Evolutionary conservation across 1,284 basidiomycete species (phyloP), one percentile per base, ranked within the genome.

Genomic region (Leccinum solheimii): DNA sequence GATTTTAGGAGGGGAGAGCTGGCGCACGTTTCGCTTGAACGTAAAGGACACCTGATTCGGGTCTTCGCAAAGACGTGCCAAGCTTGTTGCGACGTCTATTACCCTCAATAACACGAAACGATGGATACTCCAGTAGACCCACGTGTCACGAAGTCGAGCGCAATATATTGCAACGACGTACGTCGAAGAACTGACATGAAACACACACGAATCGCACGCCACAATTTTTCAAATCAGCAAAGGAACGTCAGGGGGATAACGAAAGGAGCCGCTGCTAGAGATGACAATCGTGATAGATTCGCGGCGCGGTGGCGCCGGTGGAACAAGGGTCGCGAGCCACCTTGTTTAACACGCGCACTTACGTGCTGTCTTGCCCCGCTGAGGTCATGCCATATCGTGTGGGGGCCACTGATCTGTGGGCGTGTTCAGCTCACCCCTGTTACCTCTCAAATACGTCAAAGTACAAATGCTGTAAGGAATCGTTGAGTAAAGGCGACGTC

Each of bases 231-330:
- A 38, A 16, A 36, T 36, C 36, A 45, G 43, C 43, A 45, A 21
- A 21, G 19, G 19, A 21, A 21, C 43, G 19, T 21, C 11, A 21
- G 43, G 10, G 32, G 36, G 36, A 11, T 13, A 21, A 9, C 40
- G 40, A 11, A 45, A 7, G 10, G 19, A 45, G 43, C 43, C 30
- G 14, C 0, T 7, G 9, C 19, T 45, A 26, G 30, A 49, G 19
- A 50, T 38, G 61, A 23, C 19, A 36, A 36, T 64, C 30, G 36
- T 64, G 63, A 65, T 48, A 52, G 58, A 56, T 62, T 27, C 63
- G 32, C 26, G 21, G 34, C 32, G 19, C 53, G 45, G 52, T 58
- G 32, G 23, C 21, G n/a, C 40, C 38, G 4, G 45, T 55, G 62
- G 62, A 52, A 63, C 59, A 48, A 55, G 62, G 63, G 51, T 30